A percentile compares a stretch with the other conserved stretches of the same genome.
phyloP scores from a whole-genome alignment of 108 stramenopile genomes.

The Skeletonema grethae region DNA sequence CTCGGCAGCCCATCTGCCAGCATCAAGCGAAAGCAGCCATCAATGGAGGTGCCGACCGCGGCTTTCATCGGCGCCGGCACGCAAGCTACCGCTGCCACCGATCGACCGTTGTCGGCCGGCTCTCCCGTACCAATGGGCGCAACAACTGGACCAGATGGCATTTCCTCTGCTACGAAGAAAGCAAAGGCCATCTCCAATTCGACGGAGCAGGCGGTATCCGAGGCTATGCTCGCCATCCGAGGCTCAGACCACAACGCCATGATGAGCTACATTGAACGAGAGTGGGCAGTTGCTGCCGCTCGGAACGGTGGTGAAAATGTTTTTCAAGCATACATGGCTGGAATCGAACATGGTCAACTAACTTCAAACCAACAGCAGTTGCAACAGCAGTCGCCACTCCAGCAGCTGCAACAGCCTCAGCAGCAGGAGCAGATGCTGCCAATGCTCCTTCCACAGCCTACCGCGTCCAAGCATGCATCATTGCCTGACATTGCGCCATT shows the following conservation, averaged over 20 bases:
- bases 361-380: too few species aligned
- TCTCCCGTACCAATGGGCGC: too few species aligned
- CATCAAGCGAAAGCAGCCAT: background rate
- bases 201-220: background rate
- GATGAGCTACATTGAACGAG: background rate
- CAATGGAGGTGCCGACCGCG: too few species aligned
- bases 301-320: background rate
- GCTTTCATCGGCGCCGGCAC: too few species aligned
- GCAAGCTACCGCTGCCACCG: too few species aligned
- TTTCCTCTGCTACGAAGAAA: background rate
- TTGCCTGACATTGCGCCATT: background rate
- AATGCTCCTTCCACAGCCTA: background rate
- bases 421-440: too few species aligned
- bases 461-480: background rate
- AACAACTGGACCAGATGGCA: background rate
- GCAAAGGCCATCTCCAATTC: too few species aligned
- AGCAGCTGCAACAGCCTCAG: too few species aligned
- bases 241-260: background rate
- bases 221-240: too few species aligned
- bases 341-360: background rate
- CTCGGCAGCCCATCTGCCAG: background rate
- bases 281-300: background rate
- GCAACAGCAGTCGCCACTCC: too few species aligned
- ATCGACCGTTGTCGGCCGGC: too few species aligned
- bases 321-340: background rate